Evolutionary conservation across 2,329 filamentous ascomycete species (phyloP).

Genomic region (Cadophora luteo-olivacea): DNA sequence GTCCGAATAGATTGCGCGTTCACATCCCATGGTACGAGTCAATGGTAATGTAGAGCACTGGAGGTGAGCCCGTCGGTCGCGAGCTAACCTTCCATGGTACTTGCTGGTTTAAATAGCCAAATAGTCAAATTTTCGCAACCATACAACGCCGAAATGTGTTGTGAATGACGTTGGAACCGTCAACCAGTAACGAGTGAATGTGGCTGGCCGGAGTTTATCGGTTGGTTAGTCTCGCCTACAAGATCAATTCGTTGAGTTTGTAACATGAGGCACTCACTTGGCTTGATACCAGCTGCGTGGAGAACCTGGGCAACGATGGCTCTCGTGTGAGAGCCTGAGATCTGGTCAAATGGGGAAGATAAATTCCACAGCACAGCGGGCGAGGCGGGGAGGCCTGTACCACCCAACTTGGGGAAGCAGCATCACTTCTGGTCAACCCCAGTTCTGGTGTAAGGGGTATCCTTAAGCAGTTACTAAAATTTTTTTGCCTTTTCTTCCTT

Average conservation of each 20-base stretch:
- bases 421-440: neutral
- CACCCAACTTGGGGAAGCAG: neutral
- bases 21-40: too few species aligned
- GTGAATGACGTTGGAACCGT: neutral
- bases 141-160: conserved; percentile 1
- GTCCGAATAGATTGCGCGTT: too few species aligned
- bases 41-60: too few species aligned
- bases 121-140: neutral
- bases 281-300: conserved; percentile 1
- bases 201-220: neutral
- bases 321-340: neutral
- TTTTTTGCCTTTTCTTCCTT: neutral
- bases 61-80: neutral
- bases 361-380: conserved; percentile 1
- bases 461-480: conserved; percentile 8
- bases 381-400: neutral
- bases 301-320: neutral
- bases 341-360: neutral
- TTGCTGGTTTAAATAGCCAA: neutral
- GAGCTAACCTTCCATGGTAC: neutral
- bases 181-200: conserved; percentile 4
- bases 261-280: neutral
- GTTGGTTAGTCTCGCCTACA: neutral
- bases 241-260: neutral
- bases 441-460: conserved; percentile 6